Base-by-base conservation (phyloP, 257 asterid genomes). In the Plantago major region DNA sequence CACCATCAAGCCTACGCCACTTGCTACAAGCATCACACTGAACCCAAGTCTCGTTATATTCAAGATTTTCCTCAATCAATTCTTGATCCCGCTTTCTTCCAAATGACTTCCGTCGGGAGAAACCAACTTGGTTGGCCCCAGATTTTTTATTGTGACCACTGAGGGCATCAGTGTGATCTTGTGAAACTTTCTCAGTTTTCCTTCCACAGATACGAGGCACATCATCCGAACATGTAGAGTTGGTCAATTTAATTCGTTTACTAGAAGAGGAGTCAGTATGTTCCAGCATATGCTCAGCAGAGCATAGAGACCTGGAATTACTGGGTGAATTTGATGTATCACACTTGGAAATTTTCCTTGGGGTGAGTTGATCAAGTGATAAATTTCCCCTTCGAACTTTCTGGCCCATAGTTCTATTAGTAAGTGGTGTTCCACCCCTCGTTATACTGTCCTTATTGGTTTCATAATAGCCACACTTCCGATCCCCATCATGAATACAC, bases 11-110 rank as follows among this genome's bases (percentile, higher is more conserved):
- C 83, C 81, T 89, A 73, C 99, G 89, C 99, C 99, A 93, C 80
- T 89, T 93, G 72, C 84, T 73, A 79, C 99, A 93, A 75, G 94
- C 95, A 74, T 93, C 97, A 78, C 99, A 93, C 71, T 89, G 96
- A 61, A 89, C 82, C 99, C 99, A 89, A 53, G 87, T 83, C 67
- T 93, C 97, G 46, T 81, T 76, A 68, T 47, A 56, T 47, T 74
- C 82, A 71, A 56, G 19, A 64, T 66, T 73, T 53, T 76, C 75
- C 45, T 69, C 49, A 66, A 63, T 47, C 9, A 55, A 46, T 69
- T 58, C 77, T 69, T 64, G 67, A 69, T 69, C 73, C 76, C 78
- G 72, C 79, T 71, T 79, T 63, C 73, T 76, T 55, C 9, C 56
- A 66, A 44, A 22, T 60, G 80, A 67, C 46, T 38, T 73, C 52